Evolutionary conservation across 2,329 filamentous ascomycete species (phyloP).

Genomic region (Trichoderma sp.): DNA sequence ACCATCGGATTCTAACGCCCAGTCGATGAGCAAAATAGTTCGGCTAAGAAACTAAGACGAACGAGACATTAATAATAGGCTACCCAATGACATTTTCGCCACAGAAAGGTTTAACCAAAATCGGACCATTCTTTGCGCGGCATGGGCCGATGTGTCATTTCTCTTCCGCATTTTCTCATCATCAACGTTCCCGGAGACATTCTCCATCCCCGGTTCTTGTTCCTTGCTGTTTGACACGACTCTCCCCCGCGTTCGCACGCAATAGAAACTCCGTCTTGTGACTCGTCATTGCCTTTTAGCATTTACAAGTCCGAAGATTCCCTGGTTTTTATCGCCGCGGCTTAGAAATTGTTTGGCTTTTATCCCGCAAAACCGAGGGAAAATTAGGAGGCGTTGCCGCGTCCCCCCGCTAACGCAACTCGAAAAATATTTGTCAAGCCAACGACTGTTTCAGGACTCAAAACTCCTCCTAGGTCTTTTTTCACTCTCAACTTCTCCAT

Average conservation of each 20-base stretch:
- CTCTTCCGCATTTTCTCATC: background rate
- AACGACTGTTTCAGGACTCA: constrained; percentile 6
- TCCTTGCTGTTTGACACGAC: background rate
- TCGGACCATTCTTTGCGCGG: background rate
- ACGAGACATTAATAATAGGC: constrained; percentile 13
- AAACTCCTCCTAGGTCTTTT: background rate
- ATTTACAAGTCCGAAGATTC: background rate
- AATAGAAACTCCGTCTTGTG: background rate
- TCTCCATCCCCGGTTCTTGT: background rate
- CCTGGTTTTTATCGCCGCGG: background rate
- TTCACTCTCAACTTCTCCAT: background rate
- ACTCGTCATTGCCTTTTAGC: background rate
- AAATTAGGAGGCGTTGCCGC: background rate
- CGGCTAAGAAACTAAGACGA: background rate
- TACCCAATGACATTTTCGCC: background rate
- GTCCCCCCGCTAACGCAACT: background rate
- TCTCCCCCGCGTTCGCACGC: background rate
- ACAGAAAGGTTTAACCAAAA: background rate
- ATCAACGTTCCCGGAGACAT: background rate
- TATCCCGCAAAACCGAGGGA: constrained; percentile 7
- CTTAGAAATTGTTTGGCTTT: background rate
- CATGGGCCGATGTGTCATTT: background rate
- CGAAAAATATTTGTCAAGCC: background rate
- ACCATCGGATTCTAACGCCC: constrained; percentile 7
- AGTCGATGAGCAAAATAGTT: background rate